Base-by-base conservation (phyloP, 306 rosid species). In the Malus fusca region DNA sequence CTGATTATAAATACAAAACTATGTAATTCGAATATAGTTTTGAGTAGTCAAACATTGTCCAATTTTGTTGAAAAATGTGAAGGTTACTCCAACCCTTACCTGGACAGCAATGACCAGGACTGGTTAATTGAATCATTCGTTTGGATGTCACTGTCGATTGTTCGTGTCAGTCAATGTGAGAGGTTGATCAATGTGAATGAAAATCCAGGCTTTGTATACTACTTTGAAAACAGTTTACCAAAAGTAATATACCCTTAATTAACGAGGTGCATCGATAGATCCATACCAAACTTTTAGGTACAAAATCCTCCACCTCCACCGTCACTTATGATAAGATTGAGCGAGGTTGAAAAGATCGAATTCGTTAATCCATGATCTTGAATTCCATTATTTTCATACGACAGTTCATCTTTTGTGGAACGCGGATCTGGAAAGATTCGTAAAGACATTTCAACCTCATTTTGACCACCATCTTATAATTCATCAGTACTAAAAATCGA, bases 131-230 rank as follows among this genome's bases (percentile, higher is more conserved):
- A 80, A 80, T 37, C 35, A 51, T 80, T 72, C 66, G 37, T 59
- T 37, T 76, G 17, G 63, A 78, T 62, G 90, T 84, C 88, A 62
- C 68, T 68, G 58, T 87, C 88, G 28, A 43, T 4, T 13, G n/a
- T 51, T 42, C 73, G 62, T 81, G 84, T 83, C 44, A 42, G 82
- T 58, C 15, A 60, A 60, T 60, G 19, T 25, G 31, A 42, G 44
- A 9, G 43, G 8, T 42, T 12, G 44, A 42, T 85, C 86, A 51
- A 62, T 77, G 65, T 77, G 83, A 79, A 72, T 70, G 25, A 71
- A 74, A 69, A 78, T 81, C 80, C 72, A 78, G 53, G 46, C 51
- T 69, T 53, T 11, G 55, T 42, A 42, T 51, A 15, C 5, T 17
- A 73, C 77, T 80, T 72, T 77, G 80, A 79, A 79, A 30, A 78